Base-by-base conservation (phyloP, 257 asterid genomes). In the Apocynum venetum region DNA sequence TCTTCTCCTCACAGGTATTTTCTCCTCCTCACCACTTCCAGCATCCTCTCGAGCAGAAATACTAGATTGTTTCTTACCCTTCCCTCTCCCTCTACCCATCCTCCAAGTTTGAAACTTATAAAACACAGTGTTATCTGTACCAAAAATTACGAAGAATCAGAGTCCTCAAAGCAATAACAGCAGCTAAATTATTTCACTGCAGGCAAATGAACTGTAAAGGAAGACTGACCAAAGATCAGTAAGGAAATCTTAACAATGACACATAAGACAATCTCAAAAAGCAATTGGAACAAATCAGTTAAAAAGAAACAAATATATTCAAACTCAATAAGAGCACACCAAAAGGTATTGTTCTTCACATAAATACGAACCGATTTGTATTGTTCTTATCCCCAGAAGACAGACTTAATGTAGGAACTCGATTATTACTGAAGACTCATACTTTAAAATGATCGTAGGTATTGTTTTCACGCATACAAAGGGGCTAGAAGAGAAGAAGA, bases 31-130 rank as follows among this genome's bases (percentile, higher is more conserved):
- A 12, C 89, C 94, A 60, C 93, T 90, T 80, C 85, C 89, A 76
- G 73, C 63, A 71, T 88, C 90, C 11, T 86, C 96, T 41, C 84
- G 89, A 78, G 77, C 79, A 64, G 84, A 80, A 75, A 59, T 61
- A 60, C 76, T 80, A 4, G 81, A 71, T 46, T 88, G 89, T 67
- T 90, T 91, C 90, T 89, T 93, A 80, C 89, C 95, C 87, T 90
- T 91, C 77, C 96, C 96, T 84, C 93, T 89, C 41, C 89, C 93
- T 88, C 93, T 85, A 66, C 97, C 94, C 98, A 93, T 91, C 78
- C 25, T 85, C 49, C 31, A 67, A 79, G 71, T 68, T 77, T 52
- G 67, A 66, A 73, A 83, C 10, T 84, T 72, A 41, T 60, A 78
- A 57, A 76, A 46, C 11, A 36, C 59, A 61, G 75, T 36, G 38